phyloP scores from a whole-genome alignment of 1,139 yeast species.

The Spathaspora sp. region DNA sequence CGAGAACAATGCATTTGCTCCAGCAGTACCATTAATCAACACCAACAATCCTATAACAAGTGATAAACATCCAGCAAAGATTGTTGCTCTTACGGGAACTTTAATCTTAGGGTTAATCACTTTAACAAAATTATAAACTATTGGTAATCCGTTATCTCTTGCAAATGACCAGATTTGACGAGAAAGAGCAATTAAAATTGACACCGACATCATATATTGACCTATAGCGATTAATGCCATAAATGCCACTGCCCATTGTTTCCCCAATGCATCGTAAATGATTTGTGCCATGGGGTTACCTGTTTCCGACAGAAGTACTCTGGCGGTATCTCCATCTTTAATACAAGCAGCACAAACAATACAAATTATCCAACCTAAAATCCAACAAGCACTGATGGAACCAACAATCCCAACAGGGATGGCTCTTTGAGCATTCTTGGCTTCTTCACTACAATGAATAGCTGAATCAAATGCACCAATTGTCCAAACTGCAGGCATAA shows the following conservation, averaged over 20 bases:
- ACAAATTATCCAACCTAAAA: slow-evolving; percentile 58
- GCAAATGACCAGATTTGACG: slow-evolving; percentile 43
- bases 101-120: slow-evolving; percentile 4
- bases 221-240: slow-evolving; percentile 60
- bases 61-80: slow-evolving; percentile 45
- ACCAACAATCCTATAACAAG: slow-evolving; percentile 52
- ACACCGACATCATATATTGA: slow-evolving; percentile 63
- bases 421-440: slow-evolving; percentile 62
- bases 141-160: slow-evolving; percentile 44
- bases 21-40: slow-evolving; percentile 52
- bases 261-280: slow-evolving; percentile 63
- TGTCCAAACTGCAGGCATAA: slow-evolving; percentile 72
- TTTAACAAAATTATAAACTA: slow-evolving; percentile 26
- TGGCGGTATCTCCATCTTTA: slow-evolving; percentile 45
- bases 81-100: slow-evolving; percentile 57
- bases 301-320: slow-evolving; percentile 41
- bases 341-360: slow-evolving; percentile 58
- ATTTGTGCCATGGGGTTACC: slow-evolving; percentile 68
- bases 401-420: slow-evolving; percentile 62
- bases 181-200: slow-evolving; percentile 35
- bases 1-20: slow-evolving; percentile 51
- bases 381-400: slow-evolving; percentile 54
- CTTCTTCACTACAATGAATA: slow-evolving; percentile 74
- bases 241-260: slow-evolving; percentile 66
- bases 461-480: slow-evolving; percentile 71